phyloP scores from a whole-genome alignment of 2,329 filamentous ascomycete species.

The Claviceps arundinis region DNA sequence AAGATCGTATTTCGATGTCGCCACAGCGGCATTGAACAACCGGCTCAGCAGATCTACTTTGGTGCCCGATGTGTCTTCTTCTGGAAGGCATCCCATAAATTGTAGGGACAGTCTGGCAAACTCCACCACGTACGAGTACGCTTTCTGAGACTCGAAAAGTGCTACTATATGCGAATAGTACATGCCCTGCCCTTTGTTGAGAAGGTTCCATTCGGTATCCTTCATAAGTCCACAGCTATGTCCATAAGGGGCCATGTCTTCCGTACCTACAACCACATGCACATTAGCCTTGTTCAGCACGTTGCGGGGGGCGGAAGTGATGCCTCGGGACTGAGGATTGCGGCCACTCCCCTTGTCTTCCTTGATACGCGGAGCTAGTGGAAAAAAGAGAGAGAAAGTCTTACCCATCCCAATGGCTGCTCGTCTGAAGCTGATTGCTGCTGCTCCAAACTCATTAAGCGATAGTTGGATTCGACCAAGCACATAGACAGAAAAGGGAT shows the following conservation, averaged over 20 bases:
- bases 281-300: not conserved
- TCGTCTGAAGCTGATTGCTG: conserved; percentile 65
- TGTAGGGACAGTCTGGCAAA: conserved; percentile 68
- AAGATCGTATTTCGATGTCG: conserved; percentile 66
- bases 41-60: conserved; percentile 66
- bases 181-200: conserved; percentile 60
- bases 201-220: conserved; percentile 55
- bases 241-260: conserved; percentile 32
- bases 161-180: conserved; percentile 81
- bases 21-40: conserved; percentile 69
- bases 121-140: conserved; percentile 69
- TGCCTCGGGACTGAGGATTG: not conserved
- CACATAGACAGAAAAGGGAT: conserved; percentile 62
- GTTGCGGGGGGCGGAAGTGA: not conserved
- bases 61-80: conserved; percentile 23
- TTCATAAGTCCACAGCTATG: conserved; percentile 58
- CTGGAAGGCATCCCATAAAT: conserved; percentile 27
- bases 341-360: too few species aligned
- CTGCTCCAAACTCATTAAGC: conserved; percentile 58
- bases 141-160: conserved; percentile 66
- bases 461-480: conserved; percentile 69
- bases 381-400: conserved; percentile 18
- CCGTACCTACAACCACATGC: conserved; percentile 23
- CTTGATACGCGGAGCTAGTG: not conserved
- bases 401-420: conserved; percentile 72